These are phyloP conservation scores for Colletotrichum chrysophilum DNA, from an alignment of 2,329 filamentous ascomycete species.

Conservation along the genomic window DNA sequence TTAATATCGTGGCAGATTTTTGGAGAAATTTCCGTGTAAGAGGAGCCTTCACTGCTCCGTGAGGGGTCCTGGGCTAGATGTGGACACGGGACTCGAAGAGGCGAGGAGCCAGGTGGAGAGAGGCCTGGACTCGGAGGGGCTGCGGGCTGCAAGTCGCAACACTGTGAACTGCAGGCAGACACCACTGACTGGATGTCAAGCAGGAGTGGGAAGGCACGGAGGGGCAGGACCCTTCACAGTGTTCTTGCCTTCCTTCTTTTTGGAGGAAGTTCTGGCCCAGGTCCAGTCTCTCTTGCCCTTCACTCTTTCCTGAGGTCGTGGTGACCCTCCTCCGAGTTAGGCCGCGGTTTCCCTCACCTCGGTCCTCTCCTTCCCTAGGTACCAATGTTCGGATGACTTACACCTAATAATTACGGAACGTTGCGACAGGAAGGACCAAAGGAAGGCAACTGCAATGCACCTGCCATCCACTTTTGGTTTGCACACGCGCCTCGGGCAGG, in stretches of 20 bases:
- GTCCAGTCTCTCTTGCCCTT: neutral
- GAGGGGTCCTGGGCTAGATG: neutral
- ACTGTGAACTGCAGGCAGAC: neutral
- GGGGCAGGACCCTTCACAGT: neutral
- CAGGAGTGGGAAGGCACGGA: neutral
- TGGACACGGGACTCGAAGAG: neutral
- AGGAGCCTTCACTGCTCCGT: neutral
- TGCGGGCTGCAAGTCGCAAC: neutral
- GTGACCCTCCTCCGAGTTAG: neutral
- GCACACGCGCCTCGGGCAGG: neutral
- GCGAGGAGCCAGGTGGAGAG: neutral
- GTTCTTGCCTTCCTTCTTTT: neutral
- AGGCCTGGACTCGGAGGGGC: neutral
- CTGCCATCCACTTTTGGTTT: neutral
- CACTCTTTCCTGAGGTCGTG: neutral
- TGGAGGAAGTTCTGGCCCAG: neutral
- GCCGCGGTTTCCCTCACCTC: neutral
- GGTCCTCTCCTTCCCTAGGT: neutral
- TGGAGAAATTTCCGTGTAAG: conserved; percentile 4
- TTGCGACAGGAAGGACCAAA: neutral
- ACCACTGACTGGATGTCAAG: neutral
- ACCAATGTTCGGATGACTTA: neutral
- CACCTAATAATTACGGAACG: neutral
- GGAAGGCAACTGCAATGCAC: neutral
- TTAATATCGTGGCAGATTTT: neutral